Evolutionary conservation across 805 yeast genomes (phyloP), one percentile per base, ranked within the genome.

Genomic region (Suhomyces xylopsoci): DNA sequence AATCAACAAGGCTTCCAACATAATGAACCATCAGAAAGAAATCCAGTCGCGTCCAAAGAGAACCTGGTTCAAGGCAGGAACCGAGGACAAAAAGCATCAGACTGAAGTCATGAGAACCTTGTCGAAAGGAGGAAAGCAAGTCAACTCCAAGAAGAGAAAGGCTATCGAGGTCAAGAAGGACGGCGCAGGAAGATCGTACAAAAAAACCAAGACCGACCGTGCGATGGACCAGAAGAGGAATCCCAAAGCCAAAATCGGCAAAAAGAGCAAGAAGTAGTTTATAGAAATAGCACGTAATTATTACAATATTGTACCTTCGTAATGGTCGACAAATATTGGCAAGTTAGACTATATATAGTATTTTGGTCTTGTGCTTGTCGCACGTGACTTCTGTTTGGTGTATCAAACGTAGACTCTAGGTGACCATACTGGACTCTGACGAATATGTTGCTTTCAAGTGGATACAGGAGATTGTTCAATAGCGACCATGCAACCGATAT

Each of bases 41-140:
- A 94, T 94, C 64, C 80, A 82, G 58, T 76, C 97, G 0, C 82
- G 97, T 64, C 98, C 99, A 32, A 90, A 82, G 70, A 84, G 99
- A 74, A 94, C 99, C 0, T 94, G 99, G 99, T 93, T 94, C 69
- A 93, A 90, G 71, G 63, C 77, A 32, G 84, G 81, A 55, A 70
- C 69, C 47, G 85, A 82, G 34, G 82, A 83, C 70, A 73, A 76
- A 70, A 73, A 61, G 60, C 20, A 38, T 22, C 69, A 63, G 66
- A 59, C 68, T 15, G 66, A 59, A 49, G 77, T 66, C 7, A 62
- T 71, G 68, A 69, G 66, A 32, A 74, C 71, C 45, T 64, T 76
- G 54, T 69, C 77, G 42, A 76, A 81, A 53, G 78, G 74, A 51
- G 84, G 82, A 51, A 81, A 82, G 63, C 80, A 79, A 60, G 65